Base-by-base conservation (phyloP, 2,329 filamentous ascomycete species). In the Neocucurbitaria cava region DNA sequence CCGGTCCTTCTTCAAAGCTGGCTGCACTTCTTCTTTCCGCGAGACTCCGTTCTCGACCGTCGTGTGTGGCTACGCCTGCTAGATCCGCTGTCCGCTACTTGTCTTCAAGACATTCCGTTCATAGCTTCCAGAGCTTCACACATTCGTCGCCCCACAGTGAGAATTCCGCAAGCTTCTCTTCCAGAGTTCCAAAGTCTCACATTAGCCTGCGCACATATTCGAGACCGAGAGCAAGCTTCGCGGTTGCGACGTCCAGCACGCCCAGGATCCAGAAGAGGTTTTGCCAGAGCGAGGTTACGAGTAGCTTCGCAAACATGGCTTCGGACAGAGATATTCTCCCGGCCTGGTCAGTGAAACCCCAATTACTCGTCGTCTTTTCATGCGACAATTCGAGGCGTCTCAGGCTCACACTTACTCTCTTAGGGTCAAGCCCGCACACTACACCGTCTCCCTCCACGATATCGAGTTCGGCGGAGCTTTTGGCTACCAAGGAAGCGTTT, bases 401-500 rank as follows among this genome's bases (percentile, higher is more conserved):
- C 9, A 38, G 35, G 48, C 66, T 73, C 35, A 73, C 61, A 48
- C n/a, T 8, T 13, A 20, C 15, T 41, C 36, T 15, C 31, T 36
- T 57, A 88, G 85, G 71, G 87, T 94, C 73, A 94, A 92, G 79
- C 92, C 95, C 2, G 81, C 83, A 59, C 92, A 98, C 80, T 99
- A 99, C 79, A 82, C 86, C 69, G 82, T 99, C 62, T 91, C 89
- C 51, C 85, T 99, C 66, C 87, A 83, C 71, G 89, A 95, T 66
- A 81, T 99, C 61, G 88, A 96, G 65, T 79, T 87, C 49, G 83
- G 85, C 60, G 85, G 84, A 50, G 79, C 79, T 55, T 96, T 94
- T 88, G 87, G 85, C 56, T 99, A 94, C 81, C 87, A 94, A 79
- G 95, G 95, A 62, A 87, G 83, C 18, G 91, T 97, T 60, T 89